Evolutionary conservation across 371 early-diverging fungal genomes (phyloP), one percentile per base, ranked within the genome.

Genomic region (Rhizopus microsporus): DNA sequence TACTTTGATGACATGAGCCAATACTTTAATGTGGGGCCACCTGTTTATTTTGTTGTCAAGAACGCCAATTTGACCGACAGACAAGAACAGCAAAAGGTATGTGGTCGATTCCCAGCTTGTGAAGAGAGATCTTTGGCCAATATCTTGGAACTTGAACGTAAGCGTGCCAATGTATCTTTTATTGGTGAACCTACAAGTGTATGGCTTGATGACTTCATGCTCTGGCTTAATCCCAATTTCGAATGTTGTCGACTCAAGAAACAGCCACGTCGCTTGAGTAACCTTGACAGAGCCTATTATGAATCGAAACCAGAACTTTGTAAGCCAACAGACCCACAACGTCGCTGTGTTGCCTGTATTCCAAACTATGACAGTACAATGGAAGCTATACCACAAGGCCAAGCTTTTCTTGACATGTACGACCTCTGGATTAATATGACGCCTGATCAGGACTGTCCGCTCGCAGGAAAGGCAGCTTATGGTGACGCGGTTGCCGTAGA

Each of bases 201-300:
- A 12, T 90, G 91, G 91, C 62, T 88, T 4, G 91, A 90, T 59
- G 91, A 90, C 59, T 89, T 83, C 52, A 61, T 88, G 44, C 75
- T 81, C 47, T 89, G 88, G 88, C 71, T 87, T 8, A 86, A 81
- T 55, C 89, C 89, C 0, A 69, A 68, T 7, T 67, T 81, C 2
- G 81, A 69, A 8, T 88, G 88, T 56, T 88, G 88, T 62, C 75
- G 80, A 4, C 65, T 83, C 29, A 69, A 77, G 39, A 77, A 76
- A 37, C 32, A 60, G 13, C n/a, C 34, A 5, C 51, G 48, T 63
- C 58, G 44, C 10, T 7, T 57, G 17, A 60, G 51, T 10, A n/a
- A 31, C 8, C 43, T 63, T 7, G 55, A 56, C 31, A 50, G 13
- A 10, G 52, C 57, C 9, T 59, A 59, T 32, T 52, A 54, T 40